Conservation (phyloP, 1,284 basidiomycete species). For the Papiliotrema nemorosa region DNA sequence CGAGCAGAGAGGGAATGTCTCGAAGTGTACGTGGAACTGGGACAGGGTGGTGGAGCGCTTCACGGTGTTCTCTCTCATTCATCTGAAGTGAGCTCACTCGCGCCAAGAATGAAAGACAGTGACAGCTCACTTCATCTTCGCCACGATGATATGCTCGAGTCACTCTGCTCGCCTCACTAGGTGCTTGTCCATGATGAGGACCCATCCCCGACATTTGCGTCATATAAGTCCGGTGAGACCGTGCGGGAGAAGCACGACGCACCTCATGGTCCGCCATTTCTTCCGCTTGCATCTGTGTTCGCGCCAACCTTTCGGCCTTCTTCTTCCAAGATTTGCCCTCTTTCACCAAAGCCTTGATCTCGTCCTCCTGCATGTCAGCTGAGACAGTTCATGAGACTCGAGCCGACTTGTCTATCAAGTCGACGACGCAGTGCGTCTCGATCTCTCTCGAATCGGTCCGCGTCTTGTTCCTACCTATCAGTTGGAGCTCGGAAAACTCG, state of each 20-base stretch:
- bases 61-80: background rate
- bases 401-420: background rate
- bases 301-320: background rate
- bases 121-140: too few relatives aligned
- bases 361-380: background rate
- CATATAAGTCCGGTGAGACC: too few relatives aligned
- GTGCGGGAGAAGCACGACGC: too few relatives aligned
- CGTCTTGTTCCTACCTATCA: too few relatives aligned
- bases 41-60: background rate
- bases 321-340: background rate
- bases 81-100: background rate
- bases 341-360: background rate
- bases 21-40: background rate
- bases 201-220: too few relatives aligned
- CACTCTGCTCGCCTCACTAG: too few relatives aligned
- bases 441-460: background rate
- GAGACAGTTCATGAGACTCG: background rate
- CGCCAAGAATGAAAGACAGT: background rate
- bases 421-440: too few relatives aligned
- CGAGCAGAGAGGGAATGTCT: constrained; percentile 3
- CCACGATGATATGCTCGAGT: too few relatives aligned
- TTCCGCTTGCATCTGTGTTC: too few relatives aligned
- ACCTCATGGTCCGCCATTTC: too few relatives aligned
- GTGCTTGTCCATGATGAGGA: too few relatives aligned
- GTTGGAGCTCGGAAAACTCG: background rate